These are phyloP conservation scores for Trichoderma citrinoviride DNA, from an alignment of 2,329 filamentous ascomycete genomes.

Conservation along the genomic window DNA sequence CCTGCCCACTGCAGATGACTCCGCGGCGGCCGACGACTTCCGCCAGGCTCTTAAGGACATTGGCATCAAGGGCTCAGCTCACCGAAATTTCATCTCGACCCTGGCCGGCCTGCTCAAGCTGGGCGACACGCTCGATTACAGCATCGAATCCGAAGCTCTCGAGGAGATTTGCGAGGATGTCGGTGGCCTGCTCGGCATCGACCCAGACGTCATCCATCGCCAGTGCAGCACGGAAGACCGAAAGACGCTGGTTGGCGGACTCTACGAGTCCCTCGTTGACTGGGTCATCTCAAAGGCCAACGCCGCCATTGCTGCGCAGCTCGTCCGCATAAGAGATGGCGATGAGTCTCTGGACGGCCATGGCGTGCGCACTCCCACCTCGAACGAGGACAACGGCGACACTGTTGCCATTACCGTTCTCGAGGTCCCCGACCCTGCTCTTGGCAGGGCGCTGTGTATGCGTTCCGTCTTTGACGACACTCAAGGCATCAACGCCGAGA, in stretches of 20 bases:
- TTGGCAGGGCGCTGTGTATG: slow-evolving; percentile 87
- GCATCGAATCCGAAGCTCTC: slow-evolving; percentile 78
- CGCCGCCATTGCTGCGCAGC: slow-evolving; percentile 72
- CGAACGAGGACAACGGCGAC: slow-evolving; percentile 70
- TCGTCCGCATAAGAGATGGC: slow-evolving; percentile 63
- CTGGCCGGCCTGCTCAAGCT: slow-evolving; percentile 86
- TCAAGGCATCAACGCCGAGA: slow-evolving; percentile 92
- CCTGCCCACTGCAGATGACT: slow-evolving; percentile 88
- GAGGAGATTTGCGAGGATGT: slow-evolving; percentile 90
- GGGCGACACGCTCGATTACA: slow-evolving; percentile 83
- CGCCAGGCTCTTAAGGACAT: slow-evolving; percentile 82
- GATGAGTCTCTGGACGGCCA: slow-evolving; percentile 66
- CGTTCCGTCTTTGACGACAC: slow-evolving; percentile 89
- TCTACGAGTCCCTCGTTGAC: slow-evolving; percentile 93
- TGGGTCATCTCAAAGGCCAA: slow-evolving; percentile 93
- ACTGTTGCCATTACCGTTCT: slow-evolving; percentile 87
- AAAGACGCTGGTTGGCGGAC: slow-evolving; percentile 73
- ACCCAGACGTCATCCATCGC: slow-evolving; percentile 74
- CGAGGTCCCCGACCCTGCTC: slow-evolving; percentile 73
- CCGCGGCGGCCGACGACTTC: slow-evolving; percentile 90
- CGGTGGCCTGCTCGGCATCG: slow-evolving; percentile 77
- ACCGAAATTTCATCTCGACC: slow-evolving; percentile 80
- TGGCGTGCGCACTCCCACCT: slow-evolving; percentile 61
- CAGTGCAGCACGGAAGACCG: slow-evolving; percentile 84
- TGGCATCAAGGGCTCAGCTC: slow-evolving; percentile 82